Percentiles rank a stretch among this genome's conserved stretches.
Conservation (phyloP, 768 basidiomycete species). For the Boletus vinaceobasis region DNA sequence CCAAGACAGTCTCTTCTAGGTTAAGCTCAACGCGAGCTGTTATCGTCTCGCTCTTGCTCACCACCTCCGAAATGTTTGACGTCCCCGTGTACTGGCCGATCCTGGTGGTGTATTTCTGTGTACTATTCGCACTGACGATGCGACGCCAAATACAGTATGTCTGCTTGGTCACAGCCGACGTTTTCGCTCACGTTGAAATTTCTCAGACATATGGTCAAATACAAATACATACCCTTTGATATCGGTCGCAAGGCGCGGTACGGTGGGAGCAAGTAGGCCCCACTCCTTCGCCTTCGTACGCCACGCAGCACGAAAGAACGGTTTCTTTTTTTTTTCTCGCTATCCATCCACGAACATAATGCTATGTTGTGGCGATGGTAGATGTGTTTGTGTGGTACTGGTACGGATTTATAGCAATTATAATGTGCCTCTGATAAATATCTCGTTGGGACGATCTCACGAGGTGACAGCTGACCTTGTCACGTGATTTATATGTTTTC, state of each 20-base stretch:
- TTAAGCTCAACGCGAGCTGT: conserved; percentile 88
- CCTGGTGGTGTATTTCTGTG: conserved; percentile 94
- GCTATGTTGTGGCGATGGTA: conserved; percentile 16
- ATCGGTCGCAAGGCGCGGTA: conserved; percentile 92
- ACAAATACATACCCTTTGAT: conserved; percentile 95
- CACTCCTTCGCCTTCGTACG: not conserved
- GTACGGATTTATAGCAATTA: conserved; percentile 29
- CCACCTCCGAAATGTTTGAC: conserved; percentile 83
- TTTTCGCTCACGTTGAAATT: conserved; percentile 7
- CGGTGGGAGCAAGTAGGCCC: conserved; percentile 49
- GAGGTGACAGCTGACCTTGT: not conserved
- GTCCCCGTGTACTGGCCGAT: conserved; percentile 99
- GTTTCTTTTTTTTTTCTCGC: conserved; percentile 4
- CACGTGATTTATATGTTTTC: conserved; percentile 13
- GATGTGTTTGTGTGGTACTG: conserved; percentile 20
- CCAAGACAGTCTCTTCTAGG: conserved; percentile 44
- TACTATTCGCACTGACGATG: conserved; percentile 94
- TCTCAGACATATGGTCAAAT: conserved; percentile 97
- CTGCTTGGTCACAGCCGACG: not conserved
- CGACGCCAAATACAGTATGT: conserved; percentile 91
- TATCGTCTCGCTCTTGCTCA: conserved; percentile 74
- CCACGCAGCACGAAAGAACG: conserved; percentile 3
- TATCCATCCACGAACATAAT: conserved; percentile 9
- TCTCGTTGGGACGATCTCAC: not conserved
- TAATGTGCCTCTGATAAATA: conserved; percentile 19